Conservation (phyloP, 345 rosid species). For the Brassica napus region Da-Ae NC_063436.1:2953001-2953500, state of each 20-base stretch:
- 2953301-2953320: conserved; percentile 97
- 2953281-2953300: conserved; percentile 96
- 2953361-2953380: conserved; percentile 98
- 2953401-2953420: neutral
- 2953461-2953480: conserved; percentile 36
- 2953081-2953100: neutral
- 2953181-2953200: conserved; percentile 93
- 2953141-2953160: conserved; percentile 81
- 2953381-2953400: conserved; percentile 40
- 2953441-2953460: too few species aligned
- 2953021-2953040: too few species aligned
- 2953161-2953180: conserved; percentile 85
- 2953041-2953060: too few species aligned
- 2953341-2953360: conserved; percentile 75
- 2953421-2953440: neutral
- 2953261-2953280: conserved; percentile 84
- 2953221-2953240: conserved; percentile 85
- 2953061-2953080: neutral
- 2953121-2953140: conserved; percentile 89
- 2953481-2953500: conserved; percentile 97
- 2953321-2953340: conserved; percentile 70
- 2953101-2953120: conserved; percentile 76
- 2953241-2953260: conserved; percentile 98
- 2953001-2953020: too few species aligned
- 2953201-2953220: conserved; percentile 91